Conservation (phyloP, 306 rosid genomes). For the Vicia sativa region DNA sequence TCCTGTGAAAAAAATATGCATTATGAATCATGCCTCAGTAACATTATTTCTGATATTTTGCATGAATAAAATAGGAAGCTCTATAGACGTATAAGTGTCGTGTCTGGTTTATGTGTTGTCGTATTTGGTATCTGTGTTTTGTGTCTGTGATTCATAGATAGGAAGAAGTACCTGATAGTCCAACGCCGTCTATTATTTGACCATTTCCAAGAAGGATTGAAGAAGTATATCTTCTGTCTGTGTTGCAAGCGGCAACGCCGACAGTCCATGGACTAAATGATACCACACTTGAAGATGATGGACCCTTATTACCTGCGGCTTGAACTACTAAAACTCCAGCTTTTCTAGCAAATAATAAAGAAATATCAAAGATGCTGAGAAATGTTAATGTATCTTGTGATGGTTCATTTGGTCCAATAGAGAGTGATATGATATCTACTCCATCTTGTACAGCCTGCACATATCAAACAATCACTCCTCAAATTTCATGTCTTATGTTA, state of each 20-base stretch:
- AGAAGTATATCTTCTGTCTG: conserved; percentile 60
- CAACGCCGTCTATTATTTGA: conserved; percentile 50
- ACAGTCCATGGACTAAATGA: conserved; percentile 86
- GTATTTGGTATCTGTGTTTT: no score
- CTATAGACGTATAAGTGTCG: no score
- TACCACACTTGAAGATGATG: conserved; percentile 59
- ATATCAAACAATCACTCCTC: background rate
- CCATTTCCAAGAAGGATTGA: conserved; percentile 74
- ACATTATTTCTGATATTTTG: background rate
- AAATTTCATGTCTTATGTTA: background rate
- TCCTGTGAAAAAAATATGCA: conserved; percentile 40
- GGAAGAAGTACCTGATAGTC: conserved; percentile 55
- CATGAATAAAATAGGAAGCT: background rate
- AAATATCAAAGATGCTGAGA: conserved; percentile 59
- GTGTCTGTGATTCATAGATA: no score
- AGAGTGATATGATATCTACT: conserved; percentile 73
- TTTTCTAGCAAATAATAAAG: conserved; percentile 61
- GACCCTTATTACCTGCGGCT: conserved; percentile 87
- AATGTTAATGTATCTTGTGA: conserved; percentile 60
- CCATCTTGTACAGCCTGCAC: conserved; percentile 73
- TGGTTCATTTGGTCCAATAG: conserved; percentile 80
- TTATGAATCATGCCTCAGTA: background rate
- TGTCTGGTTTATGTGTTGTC: no score
- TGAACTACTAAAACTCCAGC: conserved; percentile 88
- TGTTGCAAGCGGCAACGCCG: conserved; percentile 65